Evolutionary conservation across 2,329 filamentous ascomycete genomes (phyloP).

Genomic region (Fusarium sambucinum): DNA sequence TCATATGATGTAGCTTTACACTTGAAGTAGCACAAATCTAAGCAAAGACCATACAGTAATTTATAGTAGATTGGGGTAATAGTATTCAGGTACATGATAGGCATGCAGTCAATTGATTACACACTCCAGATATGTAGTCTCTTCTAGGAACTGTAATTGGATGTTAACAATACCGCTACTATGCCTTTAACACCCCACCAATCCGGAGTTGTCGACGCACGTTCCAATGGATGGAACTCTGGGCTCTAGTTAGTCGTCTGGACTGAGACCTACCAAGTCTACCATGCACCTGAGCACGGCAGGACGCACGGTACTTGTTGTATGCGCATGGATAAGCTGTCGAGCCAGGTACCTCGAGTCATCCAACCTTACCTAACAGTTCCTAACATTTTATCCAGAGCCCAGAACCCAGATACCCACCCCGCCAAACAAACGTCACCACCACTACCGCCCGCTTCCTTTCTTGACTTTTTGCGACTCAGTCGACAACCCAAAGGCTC

Average conservation of each 20-base stretch:
- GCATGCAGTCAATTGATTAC: background rate
- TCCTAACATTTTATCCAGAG: constrained; percentile 9
- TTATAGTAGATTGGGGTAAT: background rate
- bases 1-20: constrained; percentile 18
- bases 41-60: background rate
- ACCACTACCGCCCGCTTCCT: constrained; percentile 41
- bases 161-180: background rate
- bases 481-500: constrained; percentile 41
- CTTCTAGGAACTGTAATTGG: constrained; percentile 5
- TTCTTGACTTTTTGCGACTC: constrained; percentile 47
- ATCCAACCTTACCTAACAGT: constrained; percentile 5
- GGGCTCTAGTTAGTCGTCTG: constrained; percentile 4
- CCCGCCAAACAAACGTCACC: constrained; percentile 46
- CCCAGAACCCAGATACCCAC: constrained; percentile 23
- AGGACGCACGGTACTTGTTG: constrained; percentile 25
- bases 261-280: too few relatives aligned
- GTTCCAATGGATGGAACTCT: constrained; percentile 10
- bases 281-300: constrained; percentile 8
- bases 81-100: background rate
- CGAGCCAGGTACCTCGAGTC: constrained; percentile 20
- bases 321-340: constrained; percentile 17
- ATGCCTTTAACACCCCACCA: constrained; percentile 20
- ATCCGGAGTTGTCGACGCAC: constrained; percentile 21
- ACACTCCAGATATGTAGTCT: background rate
- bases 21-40: constrained; percentile 13